Base-by-base conservation (phyloP, 768 basidiomycete species). In the Suillus spraguei region DNA sequence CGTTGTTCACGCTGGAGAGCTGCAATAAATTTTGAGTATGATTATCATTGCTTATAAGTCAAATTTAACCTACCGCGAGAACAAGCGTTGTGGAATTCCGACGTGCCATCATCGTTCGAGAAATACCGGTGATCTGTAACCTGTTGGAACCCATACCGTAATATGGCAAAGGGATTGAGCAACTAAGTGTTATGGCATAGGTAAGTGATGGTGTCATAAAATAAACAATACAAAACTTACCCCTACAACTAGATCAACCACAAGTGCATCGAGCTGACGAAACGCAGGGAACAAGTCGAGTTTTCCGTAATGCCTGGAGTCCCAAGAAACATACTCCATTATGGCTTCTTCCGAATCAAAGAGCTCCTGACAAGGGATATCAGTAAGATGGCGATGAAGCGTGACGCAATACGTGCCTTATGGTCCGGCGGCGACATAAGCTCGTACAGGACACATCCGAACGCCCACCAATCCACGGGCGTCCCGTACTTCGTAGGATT, bases 361-460 rank as follows among this genome's bases (percentile, higher is more conserved):
- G 22, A 80, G 72, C 39, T 68, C 11, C 80, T 82, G 63, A 6
- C 20, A 50, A 39, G 16, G 11, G 10, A 13, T 53, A 38, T 60
- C 22, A 36, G 4, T 44, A 52, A 49, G 61, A 35, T 16, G 16
- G 41, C 36, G 53, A 32, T 54, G 24, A 47, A 22, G 53, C 13
- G 36, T 22, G 17, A 38, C 22, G 38, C n/a, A 35, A 55, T 28
- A 60, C 24, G n/a, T 62, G 77, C 79, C 64, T 67, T 56, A 42
- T 72, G 67, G 24, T 63, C 61, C n/a, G 56, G 61, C 17, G 54
- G 61, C 11, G 72, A 68, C 44, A 79, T 72, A 14, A 82, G 63
- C 63, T 81, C 78, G 63, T 72, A 82, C 10, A 75, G 63, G 13
- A 82, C 69, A 50, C 80, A 80, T 7, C 82, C 81, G 11, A 80